Conservation (phyloP, 495 filamentous ascomycete genomes). For the Podospora anserina region DNA sequence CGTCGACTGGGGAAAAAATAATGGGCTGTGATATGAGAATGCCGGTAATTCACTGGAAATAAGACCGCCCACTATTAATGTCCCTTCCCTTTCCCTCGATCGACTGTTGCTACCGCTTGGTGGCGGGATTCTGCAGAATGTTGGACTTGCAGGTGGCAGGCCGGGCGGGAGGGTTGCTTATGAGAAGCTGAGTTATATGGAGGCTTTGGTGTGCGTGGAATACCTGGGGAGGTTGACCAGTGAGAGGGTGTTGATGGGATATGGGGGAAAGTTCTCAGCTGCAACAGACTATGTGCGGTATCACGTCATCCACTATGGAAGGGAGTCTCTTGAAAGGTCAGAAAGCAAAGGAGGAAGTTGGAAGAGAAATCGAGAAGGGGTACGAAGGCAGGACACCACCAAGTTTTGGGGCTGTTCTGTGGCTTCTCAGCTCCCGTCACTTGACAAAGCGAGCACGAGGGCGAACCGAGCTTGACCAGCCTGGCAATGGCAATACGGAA, state of each 20-base stretch:
- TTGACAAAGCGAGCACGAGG: constrained; percentile 30
- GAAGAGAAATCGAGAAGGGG: constrained; percentile 17
- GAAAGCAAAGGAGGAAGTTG: constrained; percentile 31
- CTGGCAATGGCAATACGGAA: constrained; percentile 5
- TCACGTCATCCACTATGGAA: constrained; percentile 29
- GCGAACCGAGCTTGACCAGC: constrained; percentile 25
- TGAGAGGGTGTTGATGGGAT: background rate
- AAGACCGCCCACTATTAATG: constrained; percentile 10
- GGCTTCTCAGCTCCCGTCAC: constrained; percentile 31
- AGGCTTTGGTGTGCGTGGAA: background rate
- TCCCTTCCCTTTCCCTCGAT: constrained; percentile 2
- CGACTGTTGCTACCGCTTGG: constrained; percentile 3
- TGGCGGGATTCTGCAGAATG: constrained; percentile 8
- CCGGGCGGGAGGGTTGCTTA: constrained; percentile 14
- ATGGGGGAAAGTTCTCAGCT: background rate
- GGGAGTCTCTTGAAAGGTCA: constrained; percentile 19
- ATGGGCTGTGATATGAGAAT: constrained; percentile 22
- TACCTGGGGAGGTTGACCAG: background rate
- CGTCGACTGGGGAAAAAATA: constrained; percentile 22
- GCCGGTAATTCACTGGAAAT: constrained; percentile 19
- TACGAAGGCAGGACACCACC: constrained; percentile 18
- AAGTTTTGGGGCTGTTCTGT: constrained; percentile 23
- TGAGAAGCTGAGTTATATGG: constrained; percentile 19
- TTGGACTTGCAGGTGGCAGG: constrained; percentile 1
- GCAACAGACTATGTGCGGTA: constrained; percentile 14